Percentiles rank a stretch among this genome's conserved stretches.
Evolutionary conservation across 768 basidiomycete species (phyloP).

Genomic region (Lepiota venenata): DNA sequence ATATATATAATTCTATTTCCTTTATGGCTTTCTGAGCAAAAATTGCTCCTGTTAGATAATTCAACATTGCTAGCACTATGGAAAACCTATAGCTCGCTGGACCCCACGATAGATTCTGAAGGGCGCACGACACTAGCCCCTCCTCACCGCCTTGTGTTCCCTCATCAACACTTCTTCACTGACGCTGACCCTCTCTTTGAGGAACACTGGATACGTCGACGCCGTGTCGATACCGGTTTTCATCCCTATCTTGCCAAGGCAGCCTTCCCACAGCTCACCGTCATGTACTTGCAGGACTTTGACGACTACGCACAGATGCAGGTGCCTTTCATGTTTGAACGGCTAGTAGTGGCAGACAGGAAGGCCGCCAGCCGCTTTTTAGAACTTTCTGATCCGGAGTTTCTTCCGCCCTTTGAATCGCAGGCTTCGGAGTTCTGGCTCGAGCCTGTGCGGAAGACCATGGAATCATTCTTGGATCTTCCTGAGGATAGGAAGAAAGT

Average conservation of each 20-base stretch:
- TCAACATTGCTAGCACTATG: constrained; percentile 75
- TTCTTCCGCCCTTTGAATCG: constrained; percentile 41
- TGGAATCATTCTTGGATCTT: constrained; percentile 40
- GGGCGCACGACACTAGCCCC: constrained; percentile 54
- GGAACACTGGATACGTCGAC: constrained; percentile 34
- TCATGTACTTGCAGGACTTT: constrained; percentile 76
- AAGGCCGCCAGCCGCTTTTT: constrained; percentile 48
- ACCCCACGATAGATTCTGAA: constrained; percentile 35
- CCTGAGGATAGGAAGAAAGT: constrained; percentile 31
- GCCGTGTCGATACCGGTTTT: constrained; percentile 57
- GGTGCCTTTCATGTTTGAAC: constrained; percentile 71
- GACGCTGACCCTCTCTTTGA: constrained; percentile 37
- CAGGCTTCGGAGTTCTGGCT: constrained; percentile 63
- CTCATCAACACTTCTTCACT: constrained; percentile 59
- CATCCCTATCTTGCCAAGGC: constrained; percentile 72
- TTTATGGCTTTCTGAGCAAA: constrained; percentile 10
- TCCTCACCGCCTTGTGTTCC: constrained; percentile 74
- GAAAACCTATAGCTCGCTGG: constrained; percentile 69
- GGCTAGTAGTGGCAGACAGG: constrained; percentile 74
- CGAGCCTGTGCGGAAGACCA: constrained; percentile 48
- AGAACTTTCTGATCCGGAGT: constrained; percentile 32
- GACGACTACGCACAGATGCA: constrained; percentile 66
- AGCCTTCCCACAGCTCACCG: constrained; percentile 66
- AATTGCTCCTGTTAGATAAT: constrained; percentile 42
- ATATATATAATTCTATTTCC: constrained; percentile 1